These are phyloP conservation scores for peach (Prunus persica) DNA, from an alignment of 306 rosid genomes.

Conservation along the genomic window DNA sequence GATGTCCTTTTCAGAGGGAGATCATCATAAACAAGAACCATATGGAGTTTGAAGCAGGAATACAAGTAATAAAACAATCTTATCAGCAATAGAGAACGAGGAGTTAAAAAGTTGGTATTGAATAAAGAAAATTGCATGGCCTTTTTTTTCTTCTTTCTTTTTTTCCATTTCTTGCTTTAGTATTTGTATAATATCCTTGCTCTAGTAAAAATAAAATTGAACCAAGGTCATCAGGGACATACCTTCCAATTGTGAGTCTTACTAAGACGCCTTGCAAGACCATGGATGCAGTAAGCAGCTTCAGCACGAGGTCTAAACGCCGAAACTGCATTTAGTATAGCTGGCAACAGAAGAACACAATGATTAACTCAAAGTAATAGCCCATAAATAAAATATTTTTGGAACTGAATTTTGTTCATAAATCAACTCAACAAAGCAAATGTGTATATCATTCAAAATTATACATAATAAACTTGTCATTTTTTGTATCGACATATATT, in stretches of 20 bases:
- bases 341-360: not conserved
- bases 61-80: not conserved
- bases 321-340: conserved; percentile 14
- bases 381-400: no score
- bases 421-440: no score
- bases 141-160: not conserved
- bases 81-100: not conserved
- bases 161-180: not conserved
- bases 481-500: not conserved
- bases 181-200: not conserved
- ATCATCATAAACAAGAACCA: not conserved
- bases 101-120: not conserved
- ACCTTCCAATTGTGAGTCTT: conserved; percentile 21
- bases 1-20: not conserved
- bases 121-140: not conserved
- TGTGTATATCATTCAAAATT: no score
- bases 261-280: conserved; percentile 16
- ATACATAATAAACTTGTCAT: not conserved
- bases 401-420: no score
- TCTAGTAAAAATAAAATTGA: not conserved
- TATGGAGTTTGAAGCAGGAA: not conserved
- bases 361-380: not conserved
- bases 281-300: conserved; percentile 18
- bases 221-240: not conserved
- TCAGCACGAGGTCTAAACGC: conserved; percentile 15